Percentiles rank a stretch among this genome's conserved stretches.
phyloP scores from a whole-genome alignment of 345 rosid genomes.

The Stellera chamaejasme region DNA sequence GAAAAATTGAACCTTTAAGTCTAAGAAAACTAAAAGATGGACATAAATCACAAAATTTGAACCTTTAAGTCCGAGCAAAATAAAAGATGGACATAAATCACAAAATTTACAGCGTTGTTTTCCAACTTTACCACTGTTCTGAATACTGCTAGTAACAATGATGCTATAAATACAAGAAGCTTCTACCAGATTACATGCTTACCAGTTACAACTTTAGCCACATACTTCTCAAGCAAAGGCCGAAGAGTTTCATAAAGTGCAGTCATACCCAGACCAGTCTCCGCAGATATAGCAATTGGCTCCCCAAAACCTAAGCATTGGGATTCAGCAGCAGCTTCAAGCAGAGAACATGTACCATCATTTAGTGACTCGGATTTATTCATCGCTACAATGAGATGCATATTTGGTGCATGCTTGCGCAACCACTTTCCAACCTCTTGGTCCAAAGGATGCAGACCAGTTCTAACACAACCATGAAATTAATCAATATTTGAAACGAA shows the following conservation, averaged over 20 bases:
- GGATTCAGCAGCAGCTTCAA: constrained; percentile 59
- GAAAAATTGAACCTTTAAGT: no score
- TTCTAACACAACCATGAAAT: constrained; percentile 21
- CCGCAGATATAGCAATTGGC: constrained; percentile 88
- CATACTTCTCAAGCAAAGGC: constrained; percentile 60
- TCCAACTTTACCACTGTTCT: no score
- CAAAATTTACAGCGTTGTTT: no score
- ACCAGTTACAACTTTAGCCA: constrained; percentile 52
- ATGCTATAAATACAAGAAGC: no score
- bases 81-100: no score
- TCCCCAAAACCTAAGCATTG: constrained; percentile 75
- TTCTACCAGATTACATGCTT: constrained; percentile 11
- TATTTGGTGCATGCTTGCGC: constrained; percentile 65
- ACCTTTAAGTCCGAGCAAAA: no score
- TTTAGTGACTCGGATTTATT: constrained; percentile 80
- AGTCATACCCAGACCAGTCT: constrained; percentile 92
- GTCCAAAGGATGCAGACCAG: constrained; percentile 92
- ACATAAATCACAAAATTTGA: no score
- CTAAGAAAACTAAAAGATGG: no score
- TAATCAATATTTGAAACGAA: constrained; percentile 1
- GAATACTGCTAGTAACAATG: no score
- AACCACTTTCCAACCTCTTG: constrained; percentile 93
- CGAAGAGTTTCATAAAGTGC: constrained; percentile 67
- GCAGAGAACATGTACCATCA: constrained; percentile 45
- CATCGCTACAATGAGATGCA: constrained; percentile 68